These are phyloP conservation scores for Sporothrix pallida DNA, from an alignment of 2,329 filamentous ascomycete species.

Conservation along the genomic window DNA sequence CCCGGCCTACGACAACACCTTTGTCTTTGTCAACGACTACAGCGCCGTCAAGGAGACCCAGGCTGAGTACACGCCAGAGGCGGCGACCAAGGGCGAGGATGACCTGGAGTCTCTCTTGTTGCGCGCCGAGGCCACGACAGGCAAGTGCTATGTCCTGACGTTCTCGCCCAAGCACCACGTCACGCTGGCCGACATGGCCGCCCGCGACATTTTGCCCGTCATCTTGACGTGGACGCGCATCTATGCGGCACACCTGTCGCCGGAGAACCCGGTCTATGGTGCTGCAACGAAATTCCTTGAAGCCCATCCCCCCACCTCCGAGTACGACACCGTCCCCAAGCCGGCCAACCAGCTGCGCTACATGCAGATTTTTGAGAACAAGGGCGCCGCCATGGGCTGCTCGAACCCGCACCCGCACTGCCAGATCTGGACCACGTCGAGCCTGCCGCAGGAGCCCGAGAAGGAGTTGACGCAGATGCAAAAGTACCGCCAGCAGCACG, in stretches of 20 bases:
- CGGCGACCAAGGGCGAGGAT: not conserved
- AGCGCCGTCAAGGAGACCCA: constrained; percentile 95
- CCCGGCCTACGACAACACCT: constrained; percentile 83
- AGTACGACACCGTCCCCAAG: constrained; percentile 49
- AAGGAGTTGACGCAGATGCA: constrained; percentile 79
- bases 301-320: constrained; percentile 45
- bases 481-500: constrained; percentile 75
- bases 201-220: constrained; percentile 77
- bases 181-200: constrained; percentile 87
- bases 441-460: constrained; percentile 84
- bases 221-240: constrained; percentile 91
- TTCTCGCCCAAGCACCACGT: constrained; percentile 91
- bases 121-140: constrained; percentile 82
- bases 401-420: constrained; percentile 98
- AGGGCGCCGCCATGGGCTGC: constrained; percentile 96
- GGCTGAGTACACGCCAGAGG: constrained; percentile 69
- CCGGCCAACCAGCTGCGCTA: constrained; percentile 84
- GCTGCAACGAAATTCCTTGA: constrained; percentile 49
- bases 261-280: constrained; percentile 66
- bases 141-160: constrained; percentile 95
- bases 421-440: constrained; percentile 93
- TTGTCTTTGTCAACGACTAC: constrained; percentile 97
- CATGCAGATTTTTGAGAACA: constrained; percentile 99
- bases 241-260: constrained; percentile 80
- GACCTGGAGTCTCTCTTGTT: constrained; percentile 76